phyloP scores from a whole-genome alignment of 129 eudicot species.

The Rutidosis leptorrhynchoides region DNA sequence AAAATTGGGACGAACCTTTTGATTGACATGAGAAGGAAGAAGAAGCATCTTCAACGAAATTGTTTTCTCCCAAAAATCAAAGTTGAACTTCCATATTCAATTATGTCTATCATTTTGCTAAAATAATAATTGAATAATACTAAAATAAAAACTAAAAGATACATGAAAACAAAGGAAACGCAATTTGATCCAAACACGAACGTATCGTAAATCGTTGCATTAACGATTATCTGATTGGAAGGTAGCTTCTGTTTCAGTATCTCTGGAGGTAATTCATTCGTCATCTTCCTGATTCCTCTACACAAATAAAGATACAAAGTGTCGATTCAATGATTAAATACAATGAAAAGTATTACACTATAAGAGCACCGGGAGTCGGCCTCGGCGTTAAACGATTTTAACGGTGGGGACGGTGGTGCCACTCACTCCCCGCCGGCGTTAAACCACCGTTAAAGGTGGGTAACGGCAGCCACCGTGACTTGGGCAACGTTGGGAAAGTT shows the following conservation, averaged over 20 bases:
- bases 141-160: background rate
- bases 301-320: background rate
- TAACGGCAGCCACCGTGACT: no score
- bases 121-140: background rate
- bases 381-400: no score
- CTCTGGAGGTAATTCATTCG: constrained; percentile 51
- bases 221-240: constrained; percentile 58
- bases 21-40: background rate
- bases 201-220: constrained; percentile 65
- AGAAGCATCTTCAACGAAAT: no score
- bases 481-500: no score
- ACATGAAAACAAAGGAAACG: background rate
- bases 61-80: no score
- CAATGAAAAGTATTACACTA: background rate
- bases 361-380: no score
- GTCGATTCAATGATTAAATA: background rate
- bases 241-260: constrained; percentile 81
- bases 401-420: no score
- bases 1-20: constrained; percentile 1
- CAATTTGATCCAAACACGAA: constrained; percentile 92
- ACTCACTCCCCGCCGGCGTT: no score
- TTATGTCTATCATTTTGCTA: constrained; percentile 3
- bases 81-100: constrained; percentile 1
- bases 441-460: no score
- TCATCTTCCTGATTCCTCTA: constrained; percentile 74